Percentiles rank a stretch among this genome's conserved stretches.
Conservation (phyloP, 1,284 basidiomycete species). For the Ceratobasidium sp. region DNA sequence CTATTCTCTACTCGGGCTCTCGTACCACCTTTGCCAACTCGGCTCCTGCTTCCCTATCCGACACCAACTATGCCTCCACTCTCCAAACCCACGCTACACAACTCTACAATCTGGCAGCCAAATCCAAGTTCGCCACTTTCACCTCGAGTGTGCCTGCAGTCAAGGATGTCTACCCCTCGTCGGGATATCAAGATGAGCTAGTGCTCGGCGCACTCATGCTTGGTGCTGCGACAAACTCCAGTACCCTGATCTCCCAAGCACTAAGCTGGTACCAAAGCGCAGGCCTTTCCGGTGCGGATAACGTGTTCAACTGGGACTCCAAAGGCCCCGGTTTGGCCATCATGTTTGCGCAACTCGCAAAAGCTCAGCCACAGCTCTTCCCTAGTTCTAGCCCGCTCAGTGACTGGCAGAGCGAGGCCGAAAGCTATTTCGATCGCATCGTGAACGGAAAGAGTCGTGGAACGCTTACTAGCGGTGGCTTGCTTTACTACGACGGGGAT, state of each 20-base stretch:
- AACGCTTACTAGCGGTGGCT: slow-evolving; percentile 66
- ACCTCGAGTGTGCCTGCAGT: slow-evolving; percentile 72
- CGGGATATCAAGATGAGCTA: slow-evolving; percentile 72
- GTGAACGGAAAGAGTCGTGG: slow-evolving; percentile 64
- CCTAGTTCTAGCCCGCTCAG: slow-evolving; percentile 58
- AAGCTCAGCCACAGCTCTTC: slow-evolving; percentile 61
- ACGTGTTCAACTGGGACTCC: slow-evolving; percentile 89
- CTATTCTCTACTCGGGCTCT: slow-evolving; percentile 72
- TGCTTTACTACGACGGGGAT: slow-evolving; percentile 81
- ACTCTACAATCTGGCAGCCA: slow-evolving; percentile 76
- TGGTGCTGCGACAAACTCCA: slow-evolving; percentile 60
- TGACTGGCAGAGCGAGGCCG: slow-evolving; percentile 77
- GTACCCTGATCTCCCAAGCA: slow-evolving; percentile 22
- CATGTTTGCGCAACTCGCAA: slow-evolving; percentile 61
- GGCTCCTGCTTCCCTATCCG: slow-evolving; percentile 71
- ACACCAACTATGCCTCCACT: slow-evolving; percentile 72
- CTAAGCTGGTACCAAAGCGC: slow-evolving; percentile 24
- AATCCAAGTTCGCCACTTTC: slow-evolving; percentile 56
- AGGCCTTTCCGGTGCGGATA: slow-evolving; percentile 35
- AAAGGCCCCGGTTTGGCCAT: slow-evolving; percentile 79
- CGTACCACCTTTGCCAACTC: slow-evolving; percentile 55
- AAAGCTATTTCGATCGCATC: slow-evolving; percentile 79
- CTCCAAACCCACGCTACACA: slow-evolving; percentile 77
- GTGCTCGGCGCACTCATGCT: slow-evolving; percentile 79
- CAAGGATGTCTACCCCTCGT: slow-evolving; percentile 74